Evolutionary conservation across 176 grass and related monocot genomes (phyloP).

Genomic region (Hordeum vulgare): DNA sequence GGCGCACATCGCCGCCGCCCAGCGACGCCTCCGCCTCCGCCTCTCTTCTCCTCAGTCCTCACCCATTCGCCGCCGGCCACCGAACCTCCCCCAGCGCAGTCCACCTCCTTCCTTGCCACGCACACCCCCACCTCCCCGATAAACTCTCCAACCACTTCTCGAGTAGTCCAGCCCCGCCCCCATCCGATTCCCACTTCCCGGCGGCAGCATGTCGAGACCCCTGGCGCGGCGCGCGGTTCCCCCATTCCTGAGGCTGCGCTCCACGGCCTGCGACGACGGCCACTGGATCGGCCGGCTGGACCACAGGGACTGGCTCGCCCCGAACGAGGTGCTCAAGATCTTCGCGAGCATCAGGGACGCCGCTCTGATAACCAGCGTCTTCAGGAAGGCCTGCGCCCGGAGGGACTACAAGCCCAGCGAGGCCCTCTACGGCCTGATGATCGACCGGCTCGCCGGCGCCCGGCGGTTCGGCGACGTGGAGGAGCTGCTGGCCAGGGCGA

Average conservation of each 20-base stretch:
- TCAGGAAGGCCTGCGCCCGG: slow-evolving; percentile 42
- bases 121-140: neutral
- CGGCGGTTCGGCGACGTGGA: slow-evolving; percentile 68
- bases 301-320: slow-evolving; percentile 87
- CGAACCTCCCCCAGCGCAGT: neutral
- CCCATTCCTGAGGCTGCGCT: slow-evolving; percentile 27
- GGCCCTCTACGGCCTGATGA: slow-evolving; percentile 64
- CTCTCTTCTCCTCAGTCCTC: neutral
- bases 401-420: slow-evolving; percentile 76
- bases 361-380: slow-evolving; percentile 32
- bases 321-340: slow-evolving; percentile 79
- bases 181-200: neutral
- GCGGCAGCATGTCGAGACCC: slow-evolving; percentile 25
- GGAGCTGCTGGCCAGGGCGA: slow-evolving; percentile 49
- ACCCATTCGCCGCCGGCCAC: neutral
- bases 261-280: slow-evolving; percentile 19
- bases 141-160: neutral
- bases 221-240: slow-evolving; percentile 9
- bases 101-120: neutral
- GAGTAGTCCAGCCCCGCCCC: neutral
- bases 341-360: slow-evolving; percentile 55
- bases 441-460: slow-evolving; percentile 55
- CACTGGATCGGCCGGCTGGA: slow-evolving; percentile 67
- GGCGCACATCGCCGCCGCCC: neutral
- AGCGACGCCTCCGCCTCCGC: neutral